A percentile compares a stretch with the other conserved stretches of the same genome.
Conservation (phyloP, 768 basidiomycete species). For the Suillus fuscotomentosus region DNA sequence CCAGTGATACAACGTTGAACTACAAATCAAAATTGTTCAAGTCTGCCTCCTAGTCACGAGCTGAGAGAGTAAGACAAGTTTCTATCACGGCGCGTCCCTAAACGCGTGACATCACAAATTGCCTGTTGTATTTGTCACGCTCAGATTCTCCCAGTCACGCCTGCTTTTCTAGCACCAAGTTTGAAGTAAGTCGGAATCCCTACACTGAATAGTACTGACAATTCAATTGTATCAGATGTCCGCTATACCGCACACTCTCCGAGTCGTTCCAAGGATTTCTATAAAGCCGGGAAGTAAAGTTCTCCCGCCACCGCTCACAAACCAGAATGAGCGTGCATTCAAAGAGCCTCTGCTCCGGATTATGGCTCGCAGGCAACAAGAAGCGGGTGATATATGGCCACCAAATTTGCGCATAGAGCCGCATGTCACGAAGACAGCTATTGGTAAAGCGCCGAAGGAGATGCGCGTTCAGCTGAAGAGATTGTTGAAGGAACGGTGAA, state of each 20-base stretch:
- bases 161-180: background rate
- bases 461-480: constrained; percentile 39
- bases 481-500: constrained; percentile 36
- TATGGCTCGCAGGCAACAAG: constrained; percentile 39
- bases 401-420: constrained; percentile 52
- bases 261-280: constrained; percentile 37
- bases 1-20: constrained; percentile 7
- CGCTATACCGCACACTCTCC: constrained; percentile 20
- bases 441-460: constrained; percentile 38
- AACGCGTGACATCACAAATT: background rate
- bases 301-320: constrained; percentile 32
- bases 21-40: background rate
- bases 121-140: background rate
- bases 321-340: constrained; percentile 22
- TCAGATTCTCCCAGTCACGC: background rate
- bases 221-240: background rate
- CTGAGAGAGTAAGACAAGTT: background rate
- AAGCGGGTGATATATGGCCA: constrained; percentile 42
- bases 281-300: constrained; percentile 20
- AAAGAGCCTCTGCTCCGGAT: constrained; percentile 40
- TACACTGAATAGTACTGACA: background rate
- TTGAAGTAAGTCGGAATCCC: background rate
- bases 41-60: background rate
- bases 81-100: background rate
- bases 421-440: constrained; percentile 35